phyloP scores from a whole-genome alignment of 2,329 filamentous ascomycete genomes.

The Sclerotinia sclerotiorum region DNA sequence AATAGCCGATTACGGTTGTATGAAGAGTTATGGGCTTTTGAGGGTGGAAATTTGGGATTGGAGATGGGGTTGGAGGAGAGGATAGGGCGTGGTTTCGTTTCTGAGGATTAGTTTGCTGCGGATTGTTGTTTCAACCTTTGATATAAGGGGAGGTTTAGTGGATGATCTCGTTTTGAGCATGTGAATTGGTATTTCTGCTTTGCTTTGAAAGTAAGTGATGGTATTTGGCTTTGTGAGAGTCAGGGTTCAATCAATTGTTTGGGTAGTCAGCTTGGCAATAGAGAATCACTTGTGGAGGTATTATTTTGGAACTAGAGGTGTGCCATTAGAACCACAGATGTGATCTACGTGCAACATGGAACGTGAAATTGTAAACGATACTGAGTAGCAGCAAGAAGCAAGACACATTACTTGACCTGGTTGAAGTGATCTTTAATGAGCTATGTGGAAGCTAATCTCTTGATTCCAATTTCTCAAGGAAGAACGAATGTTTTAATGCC shows the following conservation, averaged over 20 bases:
- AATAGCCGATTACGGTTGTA: neutral
- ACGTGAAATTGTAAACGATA: neutral
- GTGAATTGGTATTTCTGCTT: neutral
- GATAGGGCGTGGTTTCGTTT: neutral
- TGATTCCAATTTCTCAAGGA: neutral
- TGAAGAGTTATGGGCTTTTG: neutral
- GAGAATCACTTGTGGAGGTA: neutral
- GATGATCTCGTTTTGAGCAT: neutral
- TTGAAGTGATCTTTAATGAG: neutral
- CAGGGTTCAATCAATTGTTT: neutral
- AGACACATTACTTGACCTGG: neutral
- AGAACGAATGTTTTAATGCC: slow-evolving; percentile 22
- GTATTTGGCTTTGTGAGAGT: too few relatives aligned
- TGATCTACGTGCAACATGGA: neutral
- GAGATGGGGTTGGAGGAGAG: neutral
- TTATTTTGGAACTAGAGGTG: neutral
- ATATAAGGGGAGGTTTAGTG: too few relatives aligned
- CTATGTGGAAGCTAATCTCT: neutral
- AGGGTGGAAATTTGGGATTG: too few relatives aligned
- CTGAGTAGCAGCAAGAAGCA: too few relatives aligned
- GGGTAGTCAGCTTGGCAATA: neutral
- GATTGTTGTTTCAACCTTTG: neutral
- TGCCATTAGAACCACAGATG: neutral
- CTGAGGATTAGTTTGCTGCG: too few relatives aligned
- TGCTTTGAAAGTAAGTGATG: neutral